Evolutionary conservation across 169 alveolate genomes (phyloP), one percentile per base, ranked within the genome.

Genomic region (Babesia bigemina): DNA sequence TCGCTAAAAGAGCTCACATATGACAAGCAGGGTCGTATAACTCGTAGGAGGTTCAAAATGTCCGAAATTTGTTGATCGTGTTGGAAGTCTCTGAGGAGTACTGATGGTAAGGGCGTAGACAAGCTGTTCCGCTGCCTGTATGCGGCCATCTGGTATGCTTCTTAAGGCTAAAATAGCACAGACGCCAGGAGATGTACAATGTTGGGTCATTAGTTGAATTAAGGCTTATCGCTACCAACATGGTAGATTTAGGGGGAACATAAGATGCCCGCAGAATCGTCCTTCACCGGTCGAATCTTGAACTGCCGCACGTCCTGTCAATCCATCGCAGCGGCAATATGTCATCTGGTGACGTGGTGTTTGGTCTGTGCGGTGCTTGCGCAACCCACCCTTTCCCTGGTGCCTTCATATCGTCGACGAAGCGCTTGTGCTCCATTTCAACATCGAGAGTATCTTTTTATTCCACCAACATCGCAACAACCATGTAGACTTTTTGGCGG

Each of bases 261-360:
- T 56, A 62, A 39, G 14, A 62, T 62, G 71, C 71, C 57, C 28
- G 28, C 57, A 10, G 53, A 17, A 4, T 45, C 57, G 59, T 3
- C 53, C 71, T 45, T 28, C 0, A 29, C 36, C 12, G 57, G 59
- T 42, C 59, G 71, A 28, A n/a, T n/a, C n/a, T 10, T 59, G 1
- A 14, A 22, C 57, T 17, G 21, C 36, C 10, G 16, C 24, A 10
- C 44, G 58, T 2, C 45, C 10, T 33, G 39, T 33, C 39, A 33
- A 33, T 6, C 39, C 2, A 6, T 6, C 6, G 39, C 39, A 33
- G 39, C 39, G 39, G 39, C 6, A 33, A 33, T 33, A 33, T 6
- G 39, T 33, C 39, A 6, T 33, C 39, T 21, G 61, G 61, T 17
- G 2, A 17, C 36, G 10, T 24, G 61, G 61, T 1, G 11, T 21